Evolutionary conservation across 345 rosid genomes (phyloP).

Genomic region (Linum lewisii): DNA sequence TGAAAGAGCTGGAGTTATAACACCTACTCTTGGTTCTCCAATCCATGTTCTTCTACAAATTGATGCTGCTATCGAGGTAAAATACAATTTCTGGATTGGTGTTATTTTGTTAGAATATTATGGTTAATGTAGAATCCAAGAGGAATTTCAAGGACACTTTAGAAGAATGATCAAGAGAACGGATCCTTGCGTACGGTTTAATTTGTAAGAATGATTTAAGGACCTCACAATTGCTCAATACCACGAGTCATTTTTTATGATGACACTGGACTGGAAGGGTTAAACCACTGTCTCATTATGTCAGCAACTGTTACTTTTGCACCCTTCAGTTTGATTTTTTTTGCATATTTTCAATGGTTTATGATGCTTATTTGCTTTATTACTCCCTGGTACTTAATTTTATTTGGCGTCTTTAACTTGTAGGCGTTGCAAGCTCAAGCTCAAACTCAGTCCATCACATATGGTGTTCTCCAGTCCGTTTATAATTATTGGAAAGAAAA

Average conservation of each 20-base stretch:
- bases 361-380: constrained; percentile 1
- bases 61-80: constrained; percentile 86
- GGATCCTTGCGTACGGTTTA: not conserved
- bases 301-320: no score
- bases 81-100: constrained; percentile 12
- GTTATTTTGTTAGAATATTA: not conserved
- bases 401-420: constrained; percentile 13
- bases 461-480: constrained; percentile 61
- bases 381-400: not conserved
- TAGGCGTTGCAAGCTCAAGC: constrained; percentile 67
- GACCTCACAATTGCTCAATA: no score
- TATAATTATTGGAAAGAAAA: constrained; percentile 89
- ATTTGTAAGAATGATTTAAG: no score
- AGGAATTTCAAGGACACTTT: not conserved
- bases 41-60: constrained; percentile 75
- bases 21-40: constrained; percentile 72
- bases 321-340: not conserved
- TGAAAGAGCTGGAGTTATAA: constrained; percentile 89
- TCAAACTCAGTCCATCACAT: constrained; percentile 27
- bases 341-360: not conserved
- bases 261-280: no score
- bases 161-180: not conserved
- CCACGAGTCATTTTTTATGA: no score
- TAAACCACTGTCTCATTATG: not conserved
- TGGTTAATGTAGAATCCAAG: not conserved